A percentile compares a stretch with the other conserved stretches of the same genome.
phyloP scores from a whole-genome alignment of 1,139 yeast species.

The Debaryomycetaceae sp. region DNA sequence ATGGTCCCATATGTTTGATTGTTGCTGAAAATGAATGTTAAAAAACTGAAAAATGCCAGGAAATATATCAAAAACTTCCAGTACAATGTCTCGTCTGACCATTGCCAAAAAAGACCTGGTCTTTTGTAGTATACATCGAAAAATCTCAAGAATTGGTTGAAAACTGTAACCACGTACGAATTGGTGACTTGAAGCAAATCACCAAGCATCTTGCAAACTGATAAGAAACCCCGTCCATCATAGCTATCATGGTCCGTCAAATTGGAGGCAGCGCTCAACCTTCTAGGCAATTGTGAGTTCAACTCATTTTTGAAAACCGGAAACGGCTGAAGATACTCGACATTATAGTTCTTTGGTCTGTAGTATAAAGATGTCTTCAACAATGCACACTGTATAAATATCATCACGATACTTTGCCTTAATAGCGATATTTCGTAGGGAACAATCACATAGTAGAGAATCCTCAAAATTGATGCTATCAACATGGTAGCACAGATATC shows the following conservation, averaged over 20 bases:
- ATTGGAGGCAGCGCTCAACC: conserved; percentile 12
- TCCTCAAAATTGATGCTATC: conserved; percentile 68
- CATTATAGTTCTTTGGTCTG: conserved; percentile 44
- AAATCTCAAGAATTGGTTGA: conserved; percentile 43
- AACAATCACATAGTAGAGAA: conserved; percentile 70
- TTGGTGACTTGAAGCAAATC: conserved; percentile 18
- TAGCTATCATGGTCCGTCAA: conserved; percentile 12
- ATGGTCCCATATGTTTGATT: conserved; percentile 47
- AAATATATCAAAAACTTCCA: conserved; percentile 67
- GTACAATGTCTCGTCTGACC: conserved; percentile 59
- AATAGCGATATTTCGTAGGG: conserved; percentile 77
- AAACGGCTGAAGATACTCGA: conserved; percentile 36
- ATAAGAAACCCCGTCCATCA: conserved; percentile 2
- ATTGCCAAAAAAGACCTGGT: conserved; percentile 79
- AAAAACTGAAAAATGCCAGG: conserved; percentile 29
- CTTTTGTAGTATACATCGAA: conserved; percentile 70
- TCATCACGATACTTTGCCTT: conserved; percentile 76
- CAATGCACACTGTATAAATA: conserved; percentile 64
- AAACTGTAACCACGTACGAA: conserved; percentile 11
- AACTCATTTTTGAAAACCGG: conserved; percentile 30
- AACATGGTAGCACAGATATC: conserved; percentile 93
- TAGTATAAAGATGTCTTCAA: conserved; percentile 61
- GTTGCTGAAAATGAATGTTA: conserved; percentile 45
- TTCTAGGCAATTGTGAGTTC: conserved; percentile 18
- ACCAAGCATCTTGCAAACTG: conserved; percentile 14